A percentile compares a stretch with the other conserved stretches of the same genome.
phyloP scores from a whole-genome alignment of 805 yeast species.

The Saccharomycopsis vini region DNA sequence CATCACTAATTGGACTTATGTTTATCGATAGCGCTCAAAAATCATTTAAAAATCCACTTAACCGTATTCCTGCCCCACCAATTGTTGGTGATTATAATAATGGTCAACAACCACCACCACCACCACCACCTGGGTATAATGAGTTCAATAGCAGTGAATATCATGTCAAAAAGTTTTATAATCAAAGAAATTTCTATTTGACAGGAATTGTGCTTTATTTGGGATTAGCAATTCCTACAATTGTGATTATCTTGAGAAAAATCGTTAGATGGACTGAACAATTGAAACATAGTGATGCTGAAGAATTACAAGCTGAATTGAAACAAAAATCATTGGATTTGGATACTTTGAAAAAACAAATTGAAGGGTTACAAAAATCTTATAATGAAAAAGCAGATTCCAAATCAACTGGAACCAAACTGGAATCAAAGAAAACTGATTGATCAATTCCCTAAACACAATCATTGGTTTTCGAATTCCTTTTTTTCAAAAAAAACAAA shows the following conservation, averaged over 20 bases:
- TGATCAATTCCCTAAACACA: too few relatives aligned
- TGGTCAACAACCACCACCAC: constrained; percentile 4
- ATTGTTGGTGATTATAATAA: constrained; percentile 23
- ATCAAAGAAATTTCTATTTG: constrained; percentile 54
- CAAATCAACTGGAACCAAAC: background rate
- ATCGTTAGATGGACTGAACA: constrained; percentile 39
- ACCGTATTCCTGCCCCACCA: too few relatives aligned
- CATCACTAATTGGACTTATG: constrained; percentile 37
- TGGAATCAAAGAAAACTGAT: background rate
- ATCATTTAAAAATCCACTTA: constrained; percentile 24
- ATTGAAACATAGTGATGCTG: constrained; percentile 19
- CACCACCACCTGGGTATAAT: constrained; percentile 18
- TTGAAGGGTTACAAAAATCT: constrained; percentile 40
- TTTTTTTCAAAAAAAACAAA: too few relatives aligned
- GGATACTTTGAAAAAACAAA: constrained; percentile 40
- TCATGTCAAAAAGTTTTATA: constrained; percentile 50
- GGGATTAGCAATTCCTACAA: constrained; percentile 44
- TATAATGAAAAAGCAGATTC: constrained; percentile 35
- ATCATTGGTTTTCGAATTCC: too few relatives aligned
- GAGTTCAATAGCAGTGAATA: constrained; percentile 36
- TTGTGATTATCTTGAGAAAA: constrained; percentile 42
- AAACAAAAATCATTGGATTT: constrained; percentile 36
- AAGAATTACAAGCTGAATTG: constrained; percentile 25
- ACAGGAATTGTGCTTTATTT: constrained; percentile 56
- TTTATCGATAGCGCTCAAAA: constrained; percentile 48